Evolutionary conservation across 495 filamentous ascomycete species (phyloP), one percentile per base, ranked within the genome.

Genomic region (Trichoderma virens): DNA sequence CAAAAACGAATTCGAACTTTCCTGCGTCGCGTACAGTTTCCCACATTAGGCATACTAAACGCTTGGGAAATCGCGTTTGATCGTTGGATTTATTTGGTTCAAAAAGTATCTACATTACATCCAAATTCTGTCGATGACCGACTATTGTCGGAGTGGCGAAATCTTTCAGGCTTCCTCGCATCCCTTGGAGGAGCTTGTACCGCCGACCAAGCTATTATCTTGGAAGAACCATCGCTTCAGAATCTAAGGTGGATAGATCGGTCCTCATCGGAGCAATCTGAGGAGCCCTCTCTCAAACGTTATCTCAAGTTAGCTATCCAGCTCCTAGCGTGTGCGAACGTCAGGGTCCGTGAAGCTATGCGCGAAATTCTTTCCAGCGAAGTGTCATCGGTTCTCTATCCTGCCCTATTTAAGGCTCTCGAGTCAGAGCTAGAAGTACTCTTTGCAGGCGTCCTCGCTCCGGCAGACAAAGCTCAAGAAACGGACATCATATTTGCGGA

Each of bases 101-200:
- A 83, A 65, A 82, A 86, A 60, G 80, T 87, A 0, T 81, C 83
- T 14, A 80, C 78, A 30, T 72, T 75, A 0, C 70, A 75, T 35
- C 68, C 71, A 8, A 81, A 83, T 9, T 73, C 68, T n/a, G 70
- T 84, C 7, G 77, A 83, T 16, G 85, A 87, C 63, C 75, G 73
- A 51, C 69, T 74, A 25, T 78, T 87, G 28, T 79, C 80, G 11
- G 85, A 88, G 67, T 88, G 85, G 85, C 79, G 85, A 34, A 88
- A 88, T 67, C 82, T 83, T 63, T 86, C 84, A 4, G 85, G 85
- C 5, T 87, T 88, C 69, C 78, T 88, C 18, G 85, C 85, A 23
- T 86, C 85, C 3, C 74, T 88, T 38, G 85, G 84, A n/a, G 85
- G 85, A 5, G 79, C 82, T 61, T 88, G 85, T 70, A 85, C 85